Evolutionary conservation across 352 stramenopile genomes (phyloP).

Genomic region (Phytophthora aleatoria): DNA sequence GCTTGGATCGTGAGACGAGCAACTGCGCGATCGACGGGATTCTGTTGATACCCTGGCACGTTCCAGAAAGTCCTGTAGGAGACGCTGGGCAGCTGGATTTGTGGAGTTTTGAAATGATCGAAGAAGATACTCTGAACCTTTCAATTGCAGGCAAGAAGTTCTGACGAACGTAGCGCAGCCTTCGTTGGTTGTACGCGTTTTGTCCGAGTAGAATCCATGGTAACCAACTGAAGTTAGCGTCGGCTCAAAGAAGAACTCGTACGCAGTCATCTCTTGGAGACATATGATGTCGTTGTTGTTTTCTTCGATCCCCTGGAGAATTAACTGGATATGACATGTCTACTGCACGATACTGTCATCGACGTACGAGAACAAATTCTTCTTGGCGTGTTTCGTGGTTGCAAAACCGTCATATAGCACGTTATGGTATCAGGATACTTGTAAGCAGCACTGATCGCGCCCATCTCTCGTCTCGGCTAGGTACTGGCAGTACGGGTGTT

Average conservation of each 20-base stretch:
- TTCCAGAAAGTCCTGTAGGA: conserved; percentile 66
- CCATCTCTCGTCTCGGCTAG: conserved; percentile 49
- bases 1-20: conserved; percentile 45
- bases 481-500: conserved; percentile 40
- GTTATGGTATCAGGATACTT: conserved; percentile 9
- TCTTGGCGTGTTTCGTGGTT: conserved; percentile 53
- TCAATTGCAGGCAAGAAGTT: conserved; percentile 37
- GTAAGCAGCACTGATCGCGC: conserved; percentile 14
- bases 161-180: conserved; percentile 67
- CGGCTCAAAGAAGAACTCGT: conserved; percentile 57
- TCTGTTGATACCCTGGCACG: conserved; percentile 49
- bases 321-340: conserved; percentile 73
- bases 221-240: conserved; percentile 60
- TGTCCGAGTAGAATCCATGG: conserved; percentile 58
- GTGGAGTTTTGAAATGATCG: conserved; percentile 44
- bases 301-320: conserved; percentile 78
- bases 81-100: conserved; percentile 33
- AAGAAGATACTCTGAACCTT: conserved; percentile 43
- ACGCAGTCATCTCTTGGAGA: conserved; percentile 79
- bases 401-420: conserved; percentile 77
- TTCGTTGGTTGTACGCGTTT: conserved; percentile 73
- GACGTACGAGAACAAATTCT: conserved; percentile 70
- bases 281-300: conserved; percentile 66
- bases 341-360: conserved; percentile 49
- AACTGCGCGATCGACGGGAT: conserved; percentile 76